Base-by-base conservation (phyloP, 2,329 filamentous ascomycete genomes). In the Nakataea oryzae region DNA sequence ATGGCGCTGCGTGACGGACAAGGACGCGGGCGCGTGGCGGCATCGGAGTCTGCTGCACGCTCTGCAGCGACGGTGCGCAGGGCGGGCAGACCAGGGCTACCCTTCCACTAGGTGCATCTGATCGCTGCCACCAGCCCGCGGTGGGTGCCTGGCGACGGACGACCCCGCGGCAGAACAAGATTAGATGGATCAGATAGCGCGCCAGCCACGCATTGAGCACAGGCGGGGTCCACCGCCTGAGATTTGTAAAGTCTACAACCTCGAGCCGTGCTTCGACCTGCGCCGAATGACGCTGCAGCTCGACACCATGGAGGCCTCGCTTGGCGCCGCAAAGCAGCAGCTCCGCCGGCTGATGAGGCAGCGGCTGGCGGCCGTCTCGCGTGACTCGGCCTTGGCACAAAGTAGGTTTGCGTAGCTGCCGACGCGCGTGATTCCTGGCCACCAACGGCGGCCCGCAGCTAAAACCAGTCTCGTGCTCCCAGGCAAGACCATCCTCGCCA, bases 251-350 rank as follows among this genome's bases (percentile, higher is more conserved):
- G n/a, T n/a, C n/a, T n/a, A n/a, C n/a, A n/a, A n/a, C n/a, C n/a
- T n/a, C n/a, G n/a, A n/a, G n/a, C n/a, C n/a, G n/a, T n/a, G n/a
- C n/a, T n/a, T n/a, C n/a, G n/a, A n/a, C n/a, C n/a, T n/a, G n/a
- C n/a, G n/a, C n/a, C n/a, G n/a, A n/a, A n/a, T 56, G 59, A 28
- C 32, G 41, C 28, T n/a, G 58, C 54, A 50, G 5, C 6, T 24
- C 54, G 63, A 62, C n/a, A n/a, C n/a, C n/a, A n/a, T n/a, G n/a
- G n/a, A n/a, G n/a, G n/a, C n/a, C n/a, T n/a, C n/a, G n/a, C 74
- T 92, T 62, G 81, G 81, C 66, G 79, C 81, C 63, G 86, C 89
- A 57, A 96, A 96, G 77, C 87, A 88, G 71, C 87, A 90, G 68
- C 78, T 96, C 64, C 83, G 93, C 63, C 80, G 79, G 65, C 75